These are phyloP conservation scores for Niebla homalea DNA, from an alignment of 495 filamentous ascomycete species.

Conservation along the genomic window DNA sequence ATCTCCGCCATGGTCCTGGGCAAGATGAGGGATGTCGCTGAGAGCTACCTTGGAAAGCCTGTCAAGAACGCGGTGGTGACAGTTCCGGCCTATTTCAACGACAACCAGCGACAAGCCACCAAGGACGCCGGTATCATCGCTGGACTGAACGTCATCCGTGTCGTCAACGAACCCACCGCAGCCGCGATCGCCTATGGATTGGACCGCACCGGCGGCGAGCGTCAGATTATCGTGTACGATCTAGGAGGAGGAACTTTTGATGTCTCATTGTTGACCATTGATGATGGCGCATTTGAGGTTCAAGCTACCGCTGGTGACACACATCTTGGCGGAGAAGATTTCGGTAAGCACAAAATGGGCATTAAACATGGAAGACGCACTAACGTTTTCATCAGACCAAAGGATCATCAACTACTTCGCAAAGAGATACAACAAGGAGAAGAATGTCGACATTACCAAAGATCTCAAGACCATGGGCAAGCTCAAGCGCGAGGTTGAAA, in stretches of 20 bases:
- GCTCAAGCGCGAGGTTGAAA: conserved; percentile 98
- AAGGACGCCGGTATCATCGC: conserved; percentile 93
- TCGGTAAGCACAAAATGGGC: conserved; percentile 22
- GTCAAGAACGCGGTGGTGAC: conserved; percentile 96
- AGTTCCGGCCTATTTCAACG: conserved; percentile 98
- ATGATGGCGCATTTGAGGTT: conserved; percentile 96
- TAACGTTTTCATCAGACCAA: conserved; percentile 45
- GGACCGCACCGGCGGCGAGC: conserved; percentile 73
- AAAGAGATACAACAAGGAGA: conserved; percentile 99
- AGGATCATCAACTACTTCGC: conserved; percentile 93
- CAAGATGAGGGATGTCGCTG: conserved; percentile 97
- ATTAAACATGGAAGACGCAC: background rate
- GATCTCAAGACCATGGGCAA: conserved; percentile 99
- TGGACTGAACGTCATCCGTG: conserved; percentile 91
- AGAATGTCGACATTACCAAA: conserved; percentile 82
- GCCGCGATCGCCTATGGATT: conserved; percentile 67
- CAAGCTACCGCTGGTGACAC: conserved; percentile 97
- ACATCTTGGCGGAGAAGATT: conserved; percentile 98
- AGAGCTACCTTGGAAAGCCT: conserved; percentile 85
- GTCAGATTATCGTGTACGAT: conserved; percentile 93
- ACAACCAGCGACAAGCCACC: conserved; percentile 94
- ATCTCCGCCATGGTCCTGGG: conserved; percentile 76
- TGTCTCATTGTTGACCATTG: conserved; percentile 95
- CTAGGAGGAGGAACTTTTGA: conserved; percentile 99
- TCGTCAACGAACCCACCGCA: conserved; percentile 90